Evolutionary conservation across 768 basidiomycete species (phyloP).

Genomic region (Amanita molliuscula): DNA sequence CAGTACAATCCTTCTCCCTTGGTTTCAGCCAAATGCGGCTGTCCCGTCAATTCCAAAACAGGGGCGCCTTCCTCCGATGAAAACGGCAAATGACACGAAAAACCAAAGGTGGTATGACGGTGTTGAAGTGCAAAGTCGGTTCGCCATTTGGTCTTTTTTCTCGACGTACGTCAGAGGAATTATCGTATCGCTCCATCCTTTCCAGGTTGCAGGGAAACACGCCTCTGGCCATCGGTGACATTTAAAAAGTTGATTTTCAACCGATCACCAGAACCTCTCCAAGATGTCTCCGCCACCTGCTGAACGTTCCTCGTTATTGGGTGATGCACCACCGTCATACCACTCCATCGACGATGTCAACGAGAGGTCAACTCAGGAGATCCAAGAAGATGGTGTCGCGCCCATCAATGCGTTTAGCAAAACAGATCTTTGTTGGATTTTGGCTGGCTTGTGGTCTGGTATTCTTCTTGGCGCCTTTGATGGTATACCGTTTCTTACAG

Average conservation of each 20-base stretch:
- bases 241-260: slow-evolving; percentile 17
- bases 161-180: slow-evolving; percentile 10
- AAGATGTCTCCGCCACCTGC: slow-evolving; percentile 33
- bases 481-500: slow-evolving; percentile 32
- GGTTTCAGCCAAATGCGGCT: slow-evolving; percentile 19
- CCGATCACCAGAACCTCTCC: slow-evolving; percentile 13
- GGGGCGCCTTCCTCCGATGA: slow-evolving; percentile 26
- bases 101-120: slow-evolving; percentile 14
- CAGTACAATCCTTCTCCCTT: not conserved
- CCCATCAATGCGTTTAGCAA: slow-evolving; percentile 37
- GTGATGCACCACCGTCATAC: slow-evolving; percentile 37
- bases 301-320: slow-evolving; percentile 50
- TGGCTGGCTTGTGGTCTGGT: slow-evolving; percentile 72
- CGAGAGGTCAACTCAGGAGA: not conserved
- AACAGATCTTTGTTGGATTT: slow-evolving; percentile 56
- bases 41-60: slow-evolving; percentile 23
- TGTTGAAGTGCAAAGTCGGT: slow-evolving; percentile 24
- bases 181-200: slow-evolving; percentile 22
- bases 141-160: slow-evolving; percentile 22
- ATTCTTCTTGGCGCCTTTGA: slow-evolving; percentile 82
- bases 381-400: slow-evolving; percentile 6
- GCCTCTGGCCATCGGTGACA: slow-evolving; percentile 11
- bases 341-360: slow-evolving; percentile 32
- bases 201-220: slow-evolving; percentile 22
- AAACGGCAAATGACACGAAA: slow-evolving; percentile 32